Evolutionary conservation across 2,329 filamentous ascomycete genomes (phyloP).

Genomic region (Pseudogymnoascus sp.): DNA sequence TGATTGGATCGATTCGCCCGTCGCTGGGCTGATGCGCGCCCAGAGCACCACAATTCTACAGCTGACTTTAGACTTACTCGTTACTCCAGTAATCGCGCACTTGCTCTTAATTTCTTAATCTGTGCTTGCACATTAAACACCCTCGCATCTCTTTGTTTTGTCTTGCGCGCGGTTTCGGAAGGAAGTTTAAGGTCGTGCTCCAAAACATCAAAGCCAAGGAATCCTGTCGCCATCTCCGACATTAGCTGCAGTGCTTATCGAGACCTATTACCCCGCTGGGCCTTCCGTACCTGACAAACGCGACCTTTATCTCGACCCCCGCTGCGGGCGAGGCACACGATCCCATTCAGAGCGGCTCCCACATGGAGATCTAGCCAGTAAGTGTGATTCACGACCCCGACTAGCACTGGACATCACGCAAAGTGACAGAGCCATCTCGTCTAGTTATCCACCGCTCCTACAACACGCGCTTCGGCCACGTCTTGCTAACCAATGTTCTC

Average conservation of each 20-base stretch:
- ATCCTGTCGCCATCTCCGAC: not conserved
- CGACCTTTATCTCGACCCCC: not conserved
- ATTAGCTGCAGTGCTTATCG: conserved; percentile 7
- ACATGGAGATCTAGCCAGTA: conserved; percentile 3
- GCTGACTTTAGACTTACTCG: not conserved
- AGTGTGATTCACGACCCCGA: not conserved
- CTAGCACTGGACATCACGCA: not conserved
- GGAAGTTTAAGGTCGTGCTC: conserved; percentile 2
- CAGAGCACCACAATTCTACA: not conserved
- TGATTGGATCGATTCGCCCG: not conserved
- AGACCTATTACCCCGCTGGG: conserved; percentile 1
- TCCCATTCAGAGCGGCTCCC: not conserved
- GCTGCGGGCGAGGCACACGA: conserved; percentile 5
- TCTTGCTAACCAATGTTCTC: not conserved
- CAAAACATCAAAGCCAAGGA: not conserved
- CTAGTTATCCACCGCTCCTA: not conserved
- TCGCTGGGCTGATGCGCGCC: not conserved
- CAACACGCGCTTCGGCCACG: not conserved
- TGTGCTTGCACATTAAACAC: not conserved
- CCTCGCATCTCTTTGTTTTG: not conserved
- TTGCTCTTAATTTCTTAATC: not conserved
- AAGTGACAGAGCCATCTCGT: not conserved
- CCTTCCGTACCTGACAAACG: conserved; percentile 6
- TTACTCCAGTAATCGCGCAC: not conserved
- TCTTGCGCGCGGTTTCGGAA: not conserved